phyloP scores from a whole-genome alignment of 192 early-diverging fungal species.

The Chytriomyces confervae region DNA sequence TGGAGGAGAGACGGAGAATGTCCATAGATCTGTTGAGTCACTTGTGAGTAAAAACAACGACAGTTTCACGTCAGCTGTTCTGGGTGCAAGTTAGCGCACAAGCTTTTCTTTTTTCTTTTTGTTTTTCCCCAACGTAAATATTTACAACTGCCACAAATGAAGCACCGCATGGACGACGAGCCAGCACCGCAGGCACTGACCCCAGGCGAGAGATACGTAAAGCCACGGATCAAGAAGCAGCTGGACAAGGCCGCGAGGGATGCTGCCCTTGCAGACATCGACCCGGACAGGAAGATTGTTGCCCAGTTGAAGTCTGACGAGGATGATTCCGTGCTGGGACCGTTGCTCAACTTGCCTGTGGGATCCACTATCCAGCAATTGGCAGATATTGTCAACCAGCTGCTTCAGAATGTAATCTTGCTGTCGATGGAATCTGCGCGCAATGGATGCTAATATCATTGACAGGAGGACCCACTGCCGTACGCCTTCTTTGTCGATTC shows the following conservation, averaged over 20 bases:
- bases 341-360: conserved; percentile 87
- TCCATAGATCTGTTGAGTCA: no score
- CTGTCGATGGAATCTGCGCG: not conserved
- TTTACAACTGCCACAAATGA: conserved; percentile 1
- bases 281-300: conserved; percentile 57
- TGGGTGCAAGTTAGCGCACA: no score
- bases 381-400: conserved; percentile 85
- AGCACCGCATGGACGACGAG: not conserved
- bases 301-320: conserved; percentile 84
- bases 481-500: conserved; percentile 93
- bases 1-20: no score
- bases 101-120: no score
- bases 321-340: conserved; percentile 76
- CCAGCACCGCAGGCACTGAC: not conserved
- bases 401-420: conserved; percentile 74
- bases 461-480: conserved; percentile 86
- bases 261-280: conserved; percentile 28
- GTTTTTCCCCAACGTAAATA: no score
- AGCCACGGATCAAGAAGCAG: conserved; percentile 37
- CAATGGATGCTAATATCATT: not conserved
- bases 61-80: no score
- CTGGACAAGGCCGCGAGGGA: conserved; percentile 13
- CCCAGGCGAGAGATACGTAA: conserved; percentile 31
- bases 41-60: no score
- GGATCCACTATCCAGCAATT: conserved; percentile 86